Conservation (phyloP, 495 filamentous ascomycete genomes). For the Margaritispora aquatica region DNA sequence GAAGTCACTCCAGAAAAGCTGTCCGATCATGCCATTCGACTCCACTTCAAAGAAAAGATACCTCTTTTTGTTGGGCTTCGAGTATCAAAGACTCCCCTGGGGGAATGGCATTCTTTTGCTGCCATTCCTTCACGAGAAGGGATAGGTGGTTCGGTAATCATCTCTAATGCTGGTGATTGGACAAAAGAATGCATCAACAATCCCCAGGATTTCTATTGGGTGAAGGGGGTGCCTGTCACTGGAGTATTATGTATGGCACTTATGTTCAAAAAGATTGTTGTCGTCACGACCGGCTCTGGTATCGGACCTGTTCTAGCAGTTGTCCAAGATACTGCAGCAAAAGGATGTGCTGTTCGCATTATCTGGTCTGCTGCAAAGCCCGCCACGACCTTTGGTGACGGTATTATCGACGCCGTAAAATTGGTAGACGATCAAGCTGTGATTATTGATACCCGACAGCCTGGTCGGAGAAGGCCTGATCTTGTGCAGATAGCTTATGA, state of each 20-base stretch:
- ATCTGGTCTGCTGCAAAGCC: slow-evolving; percentile 43
- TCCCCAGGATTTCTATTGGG: slow-evolving; percentile 53
- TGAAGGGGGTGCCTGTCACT: slow-evolving; percentile 40
- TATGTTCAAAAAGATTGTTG: slow-evolving; percentile 60
- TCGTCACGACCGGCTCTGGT: slow-evolving; percentile 80
- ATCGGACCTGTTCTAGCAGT: slow-evolving; percentile 41
- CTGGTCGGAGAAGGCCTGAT: slow-evolving; percentile 29
- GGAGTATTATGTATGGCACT: slow-evolving; percentile 69
- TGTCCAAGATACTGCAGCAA: slow-evolving; percentile 4
- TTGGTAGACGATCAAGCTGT: slow-evolving; percentile 33
- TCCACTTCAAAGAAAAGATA: slow-evolving; percentile 60
- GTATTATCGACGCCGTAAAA: slow-evolving; percentile 33
- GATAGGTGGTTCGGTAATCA: slow-evolving; percentile 54
- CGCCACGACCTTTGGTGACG: slow-evolving; percentile 35
- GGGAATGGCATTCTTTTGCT: slow-evolving; percentile 79
- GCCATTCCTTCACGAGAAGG: slow-evolving; percentile 53
- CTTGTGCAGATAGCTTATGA: slow-evolving; percentile 46
- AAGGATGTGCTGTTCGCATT: slow-evolving; percentile 19
- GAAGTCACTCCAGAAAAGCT: slow-evolving; percentile 55
- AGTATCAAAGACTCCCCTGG: slow-evolving; percentile 51
- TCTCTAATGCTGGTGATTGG: slow-evolving; percentile 59
- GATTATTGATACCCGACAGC: slow-evolving; percentile 35
- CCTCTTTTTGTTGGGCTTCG: slow-evolving; percentile 49
- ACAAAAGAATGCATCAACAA: slow-evolving; percentile 57
- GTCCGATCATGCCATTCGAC: slow-evolving; percentile 63